Evolutionary conservation across 352 stramenopile genomes (phyloP).

Genomic region (Globisporangium mamillatum): DNA sequence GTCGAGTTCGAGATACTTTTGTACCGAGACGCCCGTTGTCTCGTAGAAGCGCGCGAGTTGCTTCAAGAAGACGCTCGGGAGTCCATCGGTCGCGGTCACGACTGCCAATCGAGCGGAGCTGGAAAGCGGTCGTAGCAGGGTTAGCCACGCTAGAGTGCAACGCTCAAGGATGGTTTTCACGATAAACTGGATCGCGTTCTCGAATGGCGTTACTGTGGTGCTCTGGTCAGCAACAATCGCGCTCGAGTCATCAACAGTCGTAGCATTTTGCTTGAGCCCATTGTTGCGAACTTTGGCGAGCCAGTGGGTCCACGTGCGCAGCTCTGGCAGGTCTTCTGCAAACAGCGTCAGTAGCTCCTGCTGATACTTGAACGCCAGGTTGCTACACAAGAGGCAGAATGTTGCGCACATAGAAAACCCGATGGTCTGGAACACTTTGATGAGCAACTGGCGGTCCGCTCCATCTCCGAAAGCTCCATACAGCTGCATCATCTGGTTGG

Average conservation of each 20-base stretch:
- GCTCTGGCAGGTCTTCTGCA: conserved; percentile 30
- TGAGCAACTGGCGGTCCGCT: conserved; percentile 40
- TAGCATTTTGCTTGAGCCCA: not conserved
- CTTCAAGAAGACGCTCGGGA: conserved; percentile 35
- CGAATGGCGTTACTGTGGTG: conserved; percentile 12
- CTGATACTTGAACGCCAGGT: conserved; percentile 42
- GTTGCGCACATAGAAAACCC: conserved; percentile 26
- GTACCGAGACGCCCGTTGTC: conserved; percentile 32
- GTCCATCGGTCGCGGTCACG: conserved; percentile 24
- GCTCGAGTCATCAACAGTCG: not conserved
- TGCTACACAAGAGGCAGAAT: conserved; percentile 39
- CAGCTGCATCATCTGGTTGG: conserved; percentile 32
- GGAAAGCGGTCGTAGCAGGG: conserved; percentile 33
- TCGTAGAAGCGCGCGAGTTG: conserved; percentile 60
- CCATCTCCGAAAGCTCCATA: conserved; percentile 41
- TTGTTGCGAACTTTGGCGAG: conserved; percentile 20
- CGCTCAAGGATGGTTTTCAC: conserved; percentile 40
- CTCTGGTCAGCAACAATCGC: not conserved
- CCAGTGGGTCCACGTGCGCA: conserved; percentile 56
- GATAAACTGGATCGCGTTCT: conserved; percentile 34
- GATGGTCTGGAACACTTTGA: conserved; percentile 56
- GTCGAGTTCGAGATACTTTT: conserved; percentile 43
- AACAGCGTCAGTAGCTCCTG: conserved; percentile 63
- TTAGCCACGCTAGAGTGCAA: conserved; percentile 48
- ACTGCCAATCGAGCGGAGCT: conserved; percentile 27